phyloP scores from a whole-genome alignment of 164 flowering plant genomes.

The Cinnamomum micranthum region DNA sequence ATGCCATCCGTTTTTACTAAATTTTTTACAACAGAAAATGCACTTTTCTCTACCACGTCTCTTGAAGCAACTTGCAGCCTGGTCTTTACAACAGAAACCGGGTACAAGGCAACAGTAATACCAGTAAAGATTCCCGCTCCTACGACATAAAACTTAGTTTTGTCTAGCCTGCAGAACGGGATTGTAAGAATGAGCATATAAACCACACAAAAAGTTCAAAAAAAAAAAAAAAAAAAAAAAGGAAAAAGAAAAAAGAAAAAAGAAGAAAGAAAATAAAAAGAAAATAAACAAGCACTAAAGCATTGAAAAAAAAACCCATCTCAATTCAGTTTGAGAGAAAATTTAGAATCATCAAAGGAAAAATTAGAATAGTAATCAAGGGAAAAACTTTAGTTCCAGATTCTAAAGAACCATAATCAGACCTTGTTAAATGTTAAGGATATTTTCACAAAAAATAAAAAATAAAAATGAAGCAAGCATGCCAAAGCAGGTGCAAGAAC shows the following conservation, averaged over 20 bases:
- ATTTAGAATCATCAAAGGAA: too few relatives aligned
- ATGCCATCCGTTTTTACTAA: constrained; percentile 75
- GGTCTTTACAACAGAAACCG: constrained; percentile 88
- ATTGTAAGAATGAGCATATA: constrained; percentile 10
- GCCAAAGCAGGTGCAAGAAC: background rate
- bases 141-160: constrained; percentile 81
- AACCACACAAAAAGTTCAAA: too few relatives aligned
- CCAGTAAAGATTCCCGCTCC: constrained; percentile 99
- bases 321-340: too few relatives aligned
- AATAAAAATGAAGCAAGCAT: background rate
- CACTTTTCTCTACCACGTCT: constrained; percentile 63
- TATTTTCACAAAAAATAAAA: background rate
- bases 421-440: background rate
- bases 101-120: constrained; percentile 83
- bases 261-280: too few relatives aligned
- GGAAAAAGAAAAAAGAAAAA: background rate
- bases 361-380: background rate
- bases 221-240: background rate
- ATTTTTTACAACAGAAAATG: constrained; percentile 62
- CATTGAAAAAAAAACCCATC: background rate
- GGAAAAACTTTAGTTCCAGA: background rate
- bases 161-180: constrained; percentile 77
- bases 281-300: background rate
- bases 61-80: constrained; percentile 87
- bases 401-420: background rate